Evolutionary conservation across 495 filamentous ascomycete genomes (phyloP).

Genomic region (Xylaria cubensis): DNA sequence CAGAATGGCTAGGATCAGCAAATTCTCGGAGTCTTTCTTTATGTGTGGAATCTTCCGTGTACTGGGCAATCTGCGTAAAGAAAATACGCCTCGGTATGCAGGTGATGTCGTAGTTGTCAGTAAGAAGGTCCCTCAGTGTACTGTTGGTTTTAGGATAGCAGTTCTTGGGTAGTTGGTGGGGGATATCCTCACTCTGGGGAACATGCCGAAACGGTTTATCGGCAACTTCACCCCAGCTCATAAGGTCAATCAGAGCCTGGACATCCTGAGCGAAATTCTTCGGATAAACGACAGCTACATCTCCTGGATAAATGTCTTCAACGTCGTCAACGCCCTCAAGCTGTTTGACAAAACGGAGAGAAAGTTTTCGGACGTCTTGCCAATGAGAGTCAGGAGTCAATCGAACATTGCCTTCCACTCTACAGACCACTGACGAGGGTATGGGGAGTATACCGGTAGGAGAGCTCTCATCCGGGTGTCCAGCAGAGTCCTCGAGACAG

Average conservation of each 20-base stretch:
- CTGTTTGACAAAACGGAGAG: conserved; percentile 44
- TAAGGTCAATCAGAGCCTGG: conserved; percentile 71
- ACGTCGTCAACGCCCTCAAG: conserved; percentile 28
- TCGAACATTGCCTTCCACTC: conserved; percentile 65
- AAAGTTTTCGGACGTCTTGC: conserved; percentile 88
- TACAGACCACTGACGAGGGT: conserved; percentile 52
- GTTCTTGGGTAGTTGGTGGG: conserved; percentile 35
- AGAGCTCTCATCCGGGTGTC: conserved; percentile 35
- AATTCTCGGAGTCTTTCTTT: conserved; percentile 86
- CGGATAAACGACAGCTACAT: conserved; percentile 79
- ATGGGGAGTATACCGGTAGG: conserved; percentile 61
- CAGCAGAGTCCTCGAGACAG: conserved; percentile 29
- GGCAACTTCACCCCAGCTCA: conserved; percentile 76
- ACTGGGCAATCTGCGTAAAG: conserved; percentile 75
- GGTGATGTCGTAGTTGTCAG: conserved; percentile 84
- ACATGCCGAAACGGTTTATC: conserved; percentile 61
- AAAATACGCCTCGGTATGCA: conserved; percentile 88
- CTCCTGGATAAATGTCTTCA: conserved; percentile 64
- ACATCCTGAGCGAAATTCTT: conserved; percentile 87
- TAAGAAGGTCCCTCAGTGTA: conserved; percentile 78
- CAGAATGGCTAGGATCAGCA: conserved; percentile 72
- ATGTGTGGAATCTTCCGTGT: conserved; percentile 73
- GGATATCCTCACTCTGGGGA: conserved; percentile 44
- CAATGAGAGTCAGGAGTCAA: conserved; percentile 80
- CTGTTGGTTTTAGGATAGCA: conserved; percentile 49